These are phyloP conservation scores for Starmerella stigmatis DNA, from an alignment of 805 yeast species.

Conservation along the genomic window DNA sequence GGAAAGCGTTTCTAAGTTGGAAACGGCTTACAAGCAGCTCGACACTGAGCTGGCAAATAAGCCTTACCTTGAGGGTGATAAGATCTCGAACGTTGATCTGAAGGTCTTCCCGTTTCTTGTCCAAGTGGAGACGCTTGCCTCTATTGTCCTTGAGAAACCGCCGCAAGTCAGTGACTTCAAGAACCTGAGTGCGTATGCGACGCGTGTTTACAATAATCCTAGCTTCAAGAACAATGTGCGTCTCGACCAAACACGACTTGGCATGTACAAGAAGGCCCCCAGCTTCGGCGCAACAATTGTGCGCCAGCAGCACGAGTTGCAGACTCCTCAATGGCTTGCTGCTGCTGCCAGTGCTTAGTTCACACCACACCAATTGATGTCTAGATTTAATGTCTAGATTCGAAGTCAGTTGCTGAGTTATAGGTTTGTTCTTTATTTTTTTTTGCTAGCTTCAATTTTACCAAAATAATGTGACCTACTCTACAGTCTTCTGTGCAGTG, in stretches of 20 bases:
- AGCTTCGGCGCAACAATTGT: neutral
- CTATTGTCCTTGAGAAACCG: conserved; percentile 83
- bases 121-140: conserved; percentile 83
- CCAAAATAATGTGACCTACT: too few relatives aligned
- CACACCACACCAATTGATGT: too few relatives aligned
- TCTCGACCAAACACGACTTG: conserved; percentile 60
- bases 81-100: conserved; percentile 78
- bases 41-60: conserved; percentile 25
- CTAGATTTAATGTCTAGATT: too few relatives aligned
- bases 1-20: conserved; percentile 38
- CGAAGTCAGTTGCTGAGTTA: too few relatives aligned
- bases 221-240: conserved; percentile 72
- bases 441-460: neutral
- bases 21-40: conserved; percentile 46
- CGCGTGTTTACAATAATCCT: conserved; percentile 52
- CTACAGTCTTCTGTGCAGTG: conserved; percentile 23
- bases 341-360: too few relatives aligned
- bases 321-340: neutral
- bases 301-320: neutral
- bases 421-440: neutral
- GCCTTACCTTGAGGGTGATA: conserved; percentile 49
- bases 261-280: neutral
- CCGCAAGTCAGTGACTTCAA: conserved; percentile 69
- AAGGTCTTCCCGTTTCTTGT: conserved; percentile 74
- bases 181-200: conserved; percentile 62